These are phyloP conservation scores for Tylopilus balloui DNA, from an alignment of 768 basidiomycete species.

Conservation along the genomic window DNA sequence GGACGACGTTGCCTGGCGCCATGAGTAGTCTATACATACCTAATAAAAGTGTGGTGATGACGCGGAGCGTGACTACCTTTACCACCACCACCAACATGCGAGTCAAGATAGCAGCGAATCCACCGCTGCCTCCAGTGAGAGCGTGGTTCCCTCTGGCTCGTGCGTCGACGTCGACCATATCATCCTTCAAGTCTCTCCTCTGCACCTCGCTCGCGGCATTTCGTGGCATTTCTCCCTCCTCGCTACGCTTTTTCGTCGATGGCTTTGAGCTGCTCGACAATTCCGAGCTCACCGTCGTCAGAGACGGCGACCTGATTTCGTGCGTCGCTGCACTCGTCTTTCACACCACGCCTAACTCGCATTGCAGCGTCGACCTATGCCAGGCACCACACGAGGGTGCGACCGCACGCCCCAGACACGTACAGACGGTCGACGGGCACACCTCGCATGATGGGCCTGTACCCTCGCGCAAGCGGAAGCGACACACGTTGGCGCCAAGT, in stretches of 20 bases:
- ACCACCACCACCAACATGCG: slow-evolving; percentile 29
- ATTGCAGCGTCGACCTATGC: slow-evolving; percentile 16
- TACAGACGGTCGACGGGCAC: too few relatives aligned
- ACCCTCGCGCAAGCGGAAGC: slow-evolving; percentile 26
- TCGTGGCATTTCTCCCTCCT: neutral
- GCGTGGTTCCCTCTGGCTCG: slow-evolving; percentile 45
- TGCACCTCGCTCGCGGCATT: slow-evolving; percentile 15
- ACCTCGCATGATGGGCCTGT: neutral
- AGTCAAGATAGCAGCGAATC: slow-evolving; percentile 43
- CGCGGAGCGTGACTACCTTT: neutral
- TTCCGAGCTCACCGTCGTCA: slow-evolving; percentile 23
- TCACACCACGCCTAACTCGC: neutral
- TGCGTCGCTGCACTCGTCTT: neutral
- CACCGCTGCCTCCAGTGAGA: slow-evolving; percentile 46
- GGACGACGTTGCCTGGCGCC: neutral
- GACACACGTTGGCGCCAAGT: slow-evolving; percentile 9
- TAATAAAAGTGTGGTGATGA: too few relatives aligned
- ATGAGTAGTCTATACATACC: too few relatives aligned
- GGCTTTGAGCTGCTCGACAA: slow-evolving; percentile 28
- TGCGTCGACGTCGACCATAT: slow-evolving; percentile 1
- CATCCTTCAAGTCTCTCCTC: slow-evolving; percentile 18
- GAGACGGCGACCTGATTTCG: slow-evolving; percentile 29
- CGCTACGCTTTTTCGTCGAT: slow-evolving; percentile 23
- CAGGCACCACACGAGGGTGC: neutral
- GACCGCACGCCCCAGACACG: neutral